Percentiles rank a stretch among this genome's conserved stretches.
These are phyloP conservation scores for Rhamnella rubrinervis DNA, from an alignment of 331 rosid genomes.

Conservation along the genomic window DNA sequence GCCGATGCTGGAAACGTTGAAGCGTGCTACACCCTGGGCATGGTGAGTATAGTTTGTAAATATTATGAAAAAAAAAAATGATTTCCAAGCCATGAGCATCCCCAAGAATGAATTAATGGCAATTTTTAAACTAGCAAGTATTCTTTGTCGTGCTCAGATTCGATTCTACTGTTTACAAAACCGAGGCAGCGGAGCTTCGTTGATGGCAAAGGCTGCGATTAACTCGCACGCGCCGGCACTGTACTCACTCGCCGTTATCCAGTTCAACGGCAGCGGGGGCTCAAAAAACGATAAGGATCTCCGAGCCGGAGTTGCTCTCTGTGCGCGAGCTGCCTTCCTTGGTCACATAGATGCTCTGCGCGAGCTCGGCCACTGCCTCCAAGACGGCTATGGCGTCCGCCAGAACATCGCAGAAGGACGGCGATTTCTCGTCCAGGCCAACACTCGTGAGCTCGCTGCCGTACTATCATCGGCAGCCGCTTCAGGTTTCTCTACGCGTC, in stretches of 20 bases:
- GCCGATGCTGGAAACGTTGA: slow-evolving; percentile 87
- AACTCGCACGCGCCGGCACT: slow-evolving; percentile 84
- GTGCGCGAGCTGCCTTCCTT: slow-evolving; percentile 95
- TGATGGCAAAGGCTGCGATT: slow-evolving; percentile 96
- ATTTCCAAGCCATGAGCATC: slow-evolving; percentile 7
- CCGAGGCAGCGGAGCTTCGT: slow-evolving; percentile 90
- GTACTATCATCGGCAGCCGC: slow-evolving; percentile 41
- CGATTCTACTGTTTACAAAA: slow-evolving; percentile 85
- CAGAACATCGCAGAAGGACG: slow-evolving; percentile 86
- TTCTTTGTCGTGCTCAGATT: slow-evolving; percentile 52
- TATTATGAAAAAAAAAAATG: background rate
- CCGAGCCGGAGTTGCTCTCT: slow-evolving; percentile 88
- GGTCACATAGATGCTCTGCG: slow-evolving; percentile 92
- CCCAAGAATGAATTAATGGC: background rate
- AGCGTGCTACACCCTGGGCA: slow-evolving; percentile 88
- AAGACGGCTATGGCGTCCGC: slow-evolving; percentile 93
- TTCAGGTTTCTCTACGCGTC: slow-evolving; percentile 31
- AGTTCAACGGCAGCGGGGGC: slow-evolving; percentile 98
- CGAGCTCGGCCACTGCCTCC: slow-evolving; percentile 95
- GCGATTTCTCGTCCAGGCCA: slow-evolving; percentile 83
- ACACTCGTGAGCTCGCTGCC: slow-evolving; percentile 85
- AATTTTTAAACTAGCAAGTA: background rate
- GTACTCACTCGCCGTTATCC: slow-evolving; percentile 86
- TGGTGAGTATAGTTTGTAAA: slow-evolving; percentile 51
- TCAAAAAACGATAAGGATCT: slow-evolving; percentile 89